A percentile compares a stretch with the other conserved stretches of the same genome.
Conservation (phyloP, 129 eudicot species). For the Glebionis coronaria region DNA sequence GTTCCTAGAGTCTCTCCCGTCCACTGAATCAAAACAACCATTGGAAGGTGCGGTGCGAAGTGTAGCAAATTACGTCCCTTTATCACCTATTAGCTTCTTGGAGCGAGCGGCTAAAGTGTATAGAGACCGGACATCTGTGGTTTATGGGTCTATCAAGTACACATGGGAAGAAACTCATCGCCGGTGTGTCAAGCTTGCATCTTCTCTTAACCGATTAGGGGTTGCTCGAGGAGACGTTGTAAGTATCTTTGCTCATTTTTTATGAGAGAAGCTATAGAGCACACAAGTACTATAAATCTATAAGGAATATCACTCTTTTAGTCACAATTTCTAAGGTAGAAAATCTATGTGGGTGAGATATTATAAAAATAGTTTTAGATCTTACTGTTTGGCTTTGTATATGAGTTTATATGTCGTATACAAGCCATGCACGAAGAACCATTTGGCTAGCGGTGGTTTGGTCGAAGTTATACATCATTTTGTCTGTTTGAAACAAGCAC, state of each 20-base stretch:
- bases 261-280: no score
- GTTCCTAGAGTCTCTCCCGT: neutral
- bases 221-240: neutral
- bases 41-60: neutral
- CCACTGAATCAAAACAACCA: neutral
- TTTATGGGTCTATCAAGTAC: neutral
- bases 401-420: no score
- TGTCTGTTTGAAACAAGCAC: no score
- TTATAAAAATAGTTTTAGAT: no score
- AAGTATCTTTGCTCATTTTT: neutral
- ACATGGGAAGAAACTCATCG: constrained; percentile 2
- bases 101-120: constrained; percentile 5
- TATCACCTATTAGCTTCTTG: constrained; percentile 7
- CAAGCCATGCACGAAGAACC: no score
- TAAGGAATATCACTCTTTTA: no score
- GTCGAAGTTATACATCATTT: no score
- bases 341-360: no score
- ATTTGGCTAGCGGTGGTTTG: no score
- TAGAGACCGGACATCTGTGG: neutral
- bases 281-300: no score
- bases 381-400: no score
- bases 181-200: constrained; percentile 6
- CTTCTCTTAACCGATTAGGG: constrained; percentile 3
- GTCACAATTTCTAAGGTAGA: no score
- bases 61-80: neutral